Evolutionary conservation across 2,329 filamentous ascomycete species (phyloP), one percentile per base, ranked within the genome.

Genomic region (Oidium heveae): DNA sequence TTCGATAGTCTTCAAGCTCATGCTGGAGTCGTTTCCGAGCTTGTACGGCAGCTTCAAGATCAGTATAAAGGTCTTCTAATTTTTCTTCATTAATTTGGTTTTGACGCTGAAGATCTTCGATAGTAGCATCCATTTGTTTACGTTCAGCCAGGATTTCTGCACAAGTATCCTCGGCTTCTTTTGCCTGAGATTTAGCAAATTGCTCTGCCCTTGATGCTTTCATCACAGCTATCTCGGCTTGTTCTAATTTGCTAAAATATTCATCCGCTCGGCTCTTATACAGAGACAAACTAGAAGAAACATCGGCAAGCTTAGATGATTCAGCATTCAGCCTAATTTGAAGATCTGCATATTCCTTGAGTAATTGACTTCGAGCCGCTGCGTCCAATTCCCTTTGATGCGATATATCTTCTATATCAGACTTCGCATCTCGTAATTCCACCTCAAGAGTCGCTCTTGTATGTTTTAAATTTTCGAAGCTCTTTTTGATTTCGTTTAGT

Each of bases 1-100:
- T 94, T 57, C 91, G 80, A 71, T 96, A 98, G 68, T 98, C 89
- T 67, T 96, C 89, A 2, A 98, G 81, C 70, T 98, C 89, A 64
- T 96, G 88, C 67, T 98, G 89, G 24, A 96, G 79, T 56, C 89
- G 79, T 69, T 88, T 94, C 74, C 94, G 94, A 20, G 86, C 80
- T 69, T 95, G 88, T 18, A 86, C 72, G 2, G 84, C 86, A 20
- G 80, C 80, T 57, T 93, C 83, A 9, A 95, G 75, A 65, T 98
- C 89, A 0, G 89, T 89, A 24, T 86, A 85, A 47, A 94, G 72
- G 64, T 98, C 89, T 64, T 96, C 89, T 52, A 95, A 74, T 63
- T 82, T 84, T 70, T 94, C 89, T 63, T 96, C 89, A 51, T 89
- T 81, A 46, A 84, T 80, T 66, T 95, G 88, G 56, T 86, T 86